Base-by-base conservation (phyloP, 345 rosid genomes). In the Pistacia atlantica region DNA sequence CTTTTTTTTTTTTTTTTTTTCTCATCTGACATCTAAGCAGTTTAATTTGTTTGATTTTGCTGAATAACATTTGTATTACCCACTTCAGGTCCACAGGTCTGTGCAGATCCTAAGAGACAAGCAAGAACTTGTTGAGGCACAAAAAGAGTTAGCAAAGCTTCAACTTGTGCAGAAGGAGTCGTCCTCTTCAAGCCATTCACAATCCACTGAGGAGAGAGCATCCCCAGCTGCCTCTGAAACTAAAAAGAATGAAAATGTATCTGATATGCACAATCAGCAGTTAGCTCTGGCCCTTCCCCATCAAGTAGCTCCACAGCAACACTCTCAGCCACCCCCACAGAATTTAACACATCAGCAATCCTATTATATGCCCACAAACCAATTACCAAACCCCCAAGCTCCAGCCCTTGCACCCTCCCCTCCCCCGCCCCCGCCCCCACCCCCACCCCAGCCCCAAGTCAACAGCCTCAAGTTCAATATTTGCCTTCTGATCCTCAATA, bases 31-130 rank as follows among this genome's bases (percentile, higher is more conserved):
- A 8, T 42, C 46, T 42, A 42, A 42, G 46, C 8, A 42, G 46
- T 42, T 73, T 45, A 55, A 22, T 33, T 33, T 46, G 60, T 42
- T 42, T 42, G 46, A 5, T 5, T 42, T 42, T 42, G 8, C 46
- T 42, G 46, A 42, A 42, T 42, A 42, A 42, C 46, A 42, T 60
- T 42, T 78, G 16, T 55, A 62, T 65, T 79, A 62, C 57, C 28
- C 68, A 45, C 49, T 87, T 78, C 86, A 97, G 99, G 99, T 97
- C 76, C 97, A 94, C 79, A 89, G 98, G 81, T 97, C 99, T 63
- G 96, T 97, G 72, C 99, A 97, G 89, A 90, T 97, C 78, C 84
- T 97, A 16, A 90, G 98, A 81, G 99, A 97, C 84, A 97, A 94
- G 83, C 99, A 97, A 89, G 99, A 97, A 81, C 92, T 94, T 70